phyloP scores from a whole-genome alignment of 305 asterid species.

The Fraxinus nigra region DNA sequence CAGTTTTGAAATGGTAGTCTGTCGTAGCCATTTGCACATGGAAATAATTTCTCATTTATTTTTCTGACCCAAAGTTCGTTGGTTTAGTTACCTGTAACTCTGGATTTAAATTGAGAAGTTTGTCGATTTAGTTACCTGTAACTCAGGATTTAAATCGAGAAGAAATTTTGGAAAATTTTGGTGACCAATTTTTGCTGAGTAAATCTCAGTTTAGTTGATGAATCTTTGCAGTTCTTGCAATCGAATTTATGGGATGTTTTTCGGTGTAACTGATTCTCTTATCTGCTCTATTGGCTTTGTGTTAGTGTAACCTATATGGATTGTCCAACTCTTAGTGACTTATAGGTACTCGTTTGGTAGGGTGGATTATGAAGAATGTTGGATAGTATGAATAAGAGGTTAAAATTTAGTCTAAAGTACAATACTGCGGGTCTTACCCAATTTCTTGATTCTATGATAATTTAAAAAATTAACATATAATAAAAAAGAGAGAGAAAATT shows the following conservation, averaged over 20 bases:
- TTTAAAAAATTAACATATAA: no score
- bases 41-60: conserved; percentile 35
- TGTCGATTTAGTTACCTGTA: no score
- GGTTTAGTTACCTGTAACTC: conserved; percentile 19
- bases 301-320: not conserved
- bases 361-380: not conserved
- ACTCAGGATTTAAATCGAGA: no score
- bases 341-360: not conserved
- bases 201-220: conserved; percentile 24
- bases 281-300: not conserved
- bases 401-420: not conserved
- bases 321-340: not conserved
- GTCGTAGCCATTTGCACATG: conserved; percentile 9
- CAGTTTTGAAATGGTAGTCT: conserved; percentile 33
- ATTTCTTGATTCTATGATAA: not conserved
- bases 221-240: not conserved
- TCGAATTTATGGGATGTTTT: not conserved
- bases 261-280: not conserved
- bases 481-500: not conserved
- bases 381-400: not conserved
- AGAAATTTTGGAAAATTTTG: conserved; percentile 32
- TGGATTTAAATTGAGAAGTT: conserved; percentile 25
- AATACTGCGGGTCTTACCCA: not conserved
- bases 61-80: conserved; percentile 22
- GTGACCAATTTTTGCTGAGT: conserved; percentile 34